Conservation (phyloP, 331 rosid genomes). For the Phaseolus coccineus region DNA sequence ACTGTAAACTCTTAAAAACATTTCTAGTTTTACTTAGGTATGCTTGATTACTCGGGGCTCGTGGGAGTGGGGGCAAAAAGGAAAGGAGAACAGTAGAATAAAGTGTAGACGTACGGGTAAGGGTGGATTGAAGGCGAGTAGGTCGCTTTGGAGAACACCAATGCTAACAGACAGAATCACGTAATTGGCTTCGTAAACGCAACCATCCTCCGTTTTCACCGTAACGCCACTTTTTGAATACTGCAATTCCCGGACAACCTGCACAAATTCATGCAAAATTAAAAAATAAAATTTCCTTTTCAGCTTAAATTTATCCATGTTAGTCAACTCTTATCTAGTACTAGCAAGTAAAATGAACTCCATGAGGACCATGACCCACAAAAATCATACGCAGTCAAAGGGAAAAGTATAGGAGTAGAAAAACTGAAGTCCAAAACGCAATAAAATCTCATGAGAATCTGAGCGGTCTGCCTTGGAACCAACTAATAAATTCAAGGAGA, state of each 20-base stretch:
- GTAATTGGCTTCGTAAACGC: slow-evolving; percentile 78
- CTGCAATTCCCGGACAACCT: slow-evolving; percentile 92
- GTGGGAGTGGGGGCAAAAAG: slow-evolving; percentile 15
- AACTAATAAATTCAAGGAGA: slow-evolving; percentile 36
- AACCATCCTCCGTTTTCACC: slow-evolving; percentile 91
- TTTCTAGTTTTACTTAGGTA: too few relatives aligned
- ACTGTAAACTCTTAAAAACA: too few relatives aligned
- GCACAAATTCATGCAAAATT: slow-evolving; percentile 52
- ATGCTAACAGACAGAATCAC: slow-evolving; percentile 90
- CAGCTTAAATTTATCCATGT: slow-evolving; percentile 29
- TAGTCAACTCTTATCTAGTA: neutral
- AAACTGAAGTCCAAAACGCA: slow-evolving; percentile 30
- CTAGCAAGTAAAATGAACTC: slow-evolving; percentile 18
- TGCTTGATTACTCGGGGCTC: slow-evolving; percentile 32
- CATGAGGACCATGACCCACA: neutral
- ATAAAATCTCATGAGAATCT: slow-evolving; percentile 34
- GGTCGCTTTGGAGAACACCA: slow-evolving; percentile 95
- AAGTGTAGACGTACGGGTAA: slow-evolving; percentile 77
- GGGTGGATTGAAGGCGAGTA: slow-evolving; percentile 80
- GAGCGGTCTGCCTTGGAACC: slow-evolving; percentile 50
- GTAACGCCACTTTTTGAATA: slow-evolving; percentile 84
- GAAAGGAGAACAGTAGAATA: slow-evolving; percentile 18
- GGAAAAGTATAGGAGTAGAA: neutral
- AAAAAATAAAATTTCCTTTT: neutral
- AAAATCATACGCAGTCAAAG: slow-evolving; percentile 23